phyloP scores from a whole-genome alignment of 768 basidiomycete genomes.

The Leccinum incarnatum region DNA sequence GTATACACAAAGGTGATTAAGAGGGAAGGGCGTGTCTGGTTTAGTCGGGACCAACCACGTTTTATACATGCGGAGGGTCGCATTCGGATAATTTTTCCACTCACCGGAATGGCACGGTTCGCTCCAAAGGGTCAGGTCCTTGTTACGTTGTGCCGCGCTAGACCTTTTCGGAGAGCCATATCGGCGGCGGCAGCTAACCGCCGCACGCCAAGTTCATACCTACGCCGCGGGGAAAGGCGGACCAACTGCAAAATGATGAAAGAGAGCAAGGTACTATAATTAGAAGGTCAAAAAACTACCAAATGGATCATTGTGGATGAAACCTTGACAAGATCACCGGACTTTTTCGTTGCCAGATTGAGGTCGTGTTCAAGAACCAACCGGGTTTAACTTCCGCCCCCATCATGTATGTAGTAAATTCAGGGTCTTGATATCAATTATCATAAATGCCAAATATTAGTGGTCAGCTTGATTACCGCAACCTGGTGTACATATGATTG shows the following conservation, averaged over 20 bases:
- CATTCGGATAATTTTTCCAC: constrained; percentile 15
- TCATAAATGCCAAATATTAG: neutral
- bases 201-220: constrained; percentile 8
- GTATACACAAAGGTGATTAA: constrained; percentile 26
- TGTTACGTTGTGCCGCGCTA: constrained; percentile 24
- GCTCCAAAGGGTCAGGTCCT: constrained; percentile 20
- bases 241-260: neutral
- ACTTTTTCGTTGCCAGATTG: constrained; percentile 7
- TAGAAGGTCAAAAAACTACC: constrained; percentile 2
- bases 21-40: neutral
- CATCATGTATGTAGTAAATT: constrained; percentile 1
- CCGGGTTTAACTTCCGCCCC: constrained; percentile 5
- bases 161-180: constrained; percentile 7
- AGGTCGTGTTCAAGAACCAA: neutral
- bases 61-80: constrained; percentile 22
- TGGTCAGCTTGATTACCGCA: constrained; percentile 1
- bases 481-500: neutral
- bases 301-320: constrained; percentile 9
- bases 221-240: constrained; percentile 26
- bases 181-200: neutral
- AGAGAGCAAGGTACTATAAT: constrained; percentile 8
- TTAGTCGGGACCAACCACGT: neutral
- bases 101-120: constrained; percentile 8
- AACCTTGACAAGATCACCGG: neutral
- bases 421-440: constrained; percentile 16